Percentiles rank a stretch among this genome's conserved stretches.
Evolutionary conservation across 768 basidiomycete genomes (phyloP).

Genomic region (Leccinum truebloodii): DNA sequence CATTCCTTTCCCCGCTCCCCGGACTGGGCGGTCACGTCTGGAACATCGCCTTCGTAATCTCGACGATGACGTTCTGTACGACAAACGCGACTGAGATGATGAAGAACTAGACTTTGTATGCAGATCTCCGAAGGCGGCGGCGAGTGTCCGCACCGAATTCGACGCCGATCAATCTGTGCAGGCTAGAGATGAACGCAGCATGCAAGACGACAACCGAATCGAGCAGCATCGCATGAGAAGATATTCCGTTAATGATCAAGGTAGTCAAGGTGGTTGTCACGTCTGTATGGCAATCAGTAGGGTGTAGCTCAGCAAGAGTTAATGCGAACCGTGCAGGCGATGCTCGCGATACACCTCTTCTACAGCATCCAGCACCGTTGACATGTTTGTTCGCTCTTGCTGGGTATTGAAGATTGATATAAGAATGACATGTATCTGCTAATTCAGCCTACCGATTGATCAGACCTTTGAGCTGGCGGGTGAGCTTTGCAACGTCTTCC

Average conservation of each 20-base stretch:
- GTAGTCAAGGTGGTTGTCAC: too few relatives aligned
- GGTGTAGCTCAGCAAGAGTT: neutral
- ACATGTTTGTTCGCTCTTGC: conserved; percentile 89
- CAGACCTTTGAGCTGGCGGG: conserved; percentile 79
- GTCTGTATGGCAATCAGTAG: neutral
- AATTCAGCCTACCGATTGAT: conserved; percentile 67
- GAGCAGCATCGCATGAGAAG: conserved; percentile 56
- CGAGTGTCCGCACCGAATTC: conserved; percentile 73
- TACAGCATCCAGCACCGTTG: conserved; percentile 55
- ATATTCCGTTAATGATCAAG: too few relatives aligned
- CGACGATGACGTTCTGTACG: neutral
- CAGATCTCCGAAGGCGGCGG: neutral
- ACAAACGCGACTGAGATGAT: neutral
- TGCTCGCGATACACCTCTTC: conserved; percentile 62
- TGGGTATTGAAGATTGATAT: conserved; percentile 29
- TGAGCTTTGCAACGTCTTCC: conserved; percentile 56
- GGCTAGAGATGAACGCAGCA: conserved; percentile 78
- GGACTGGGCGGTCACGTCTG: conserved; percentile 21
- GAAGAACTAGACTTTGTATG: neutral
- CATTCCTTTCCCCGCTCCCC: conserved; percentile 77
- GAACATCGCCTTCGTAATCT: conserved; percentile 25
- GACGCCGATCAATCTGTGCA: conserved; percentile 80
- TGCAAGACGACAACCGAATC: conserved; percentile 91
- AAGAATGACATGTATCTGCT: neutral
- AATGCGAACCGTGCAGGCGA: conserved; percentile 67